Evolutionary conservation across 163 green algal genomes (phyloP).

Genomic region (Picocystis sp.): DNA sequence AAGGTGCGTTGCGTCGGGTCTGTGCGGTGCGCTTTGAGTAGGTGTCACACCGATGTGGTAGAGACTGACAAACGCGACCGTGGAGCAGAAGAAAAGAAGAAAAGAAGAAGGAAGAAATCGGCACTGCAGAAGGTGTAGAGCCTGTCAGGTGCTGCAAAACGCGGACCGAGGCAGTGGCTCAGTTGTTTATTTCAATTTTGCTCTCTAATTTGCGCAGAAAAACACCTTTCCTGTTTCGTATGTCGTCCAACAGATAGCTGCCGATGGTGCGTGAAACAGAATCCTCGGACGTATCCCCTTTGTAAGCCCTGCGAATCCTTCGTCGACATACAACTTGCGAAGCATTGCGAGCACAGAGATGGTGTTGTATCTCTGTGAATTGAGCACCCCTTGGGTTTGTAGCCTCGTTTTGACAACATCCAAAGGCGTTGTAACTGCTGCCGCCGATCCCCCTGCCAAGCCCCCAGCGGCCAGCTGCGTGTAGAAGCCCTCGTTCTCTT

Average conservation of each 20-base stretch:
- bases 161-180: too few relatives aligned
- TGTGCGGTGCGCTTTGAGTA: too few relatives aligned
- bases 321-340: conserved; percentile 51
- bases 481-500: conserved; percentile 13
- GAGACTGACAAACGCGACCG: too few relatives aligned
- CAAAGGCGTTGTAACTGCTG: conserved; percentile 75
- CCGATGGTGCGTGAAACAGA: conserved; percentile 80
- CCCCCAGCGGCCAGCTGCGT: conserved; percentile 57
- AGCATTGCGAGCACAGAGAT: conserved; percentile 25
- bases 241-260: conserved; percentile 85
- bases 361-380: conserved; percentile 1
- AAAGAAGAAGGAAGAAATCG: too few relatives aligned
- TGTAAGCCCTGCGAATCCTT: conserved; percentile 62
- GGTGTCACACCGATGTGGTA: too few relatives aligned
- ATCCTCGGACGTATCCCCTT: conserved; percentile 60
- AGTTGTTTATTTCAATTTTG: too few relatives aligned
- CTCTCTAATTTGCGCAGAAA: neutral
- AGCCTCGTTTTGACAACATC: conserved; percentile 55
- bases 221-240: conserved; percentile 55
- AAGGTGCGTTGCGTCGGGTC: too few relatives aligned
- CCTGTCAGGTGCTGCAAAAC: too few relatives aligned
- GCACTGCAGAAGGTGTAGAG: too few relatives aligned
- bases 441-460: conserved; percentile 58
- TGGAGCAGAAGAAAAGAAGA: too few relatives aligned
- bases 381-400: conserved; percentile 61